Conservation (phyloP, 2,329 filamentous ascomycete genomes). For the Exophiala sp. region DNA sequence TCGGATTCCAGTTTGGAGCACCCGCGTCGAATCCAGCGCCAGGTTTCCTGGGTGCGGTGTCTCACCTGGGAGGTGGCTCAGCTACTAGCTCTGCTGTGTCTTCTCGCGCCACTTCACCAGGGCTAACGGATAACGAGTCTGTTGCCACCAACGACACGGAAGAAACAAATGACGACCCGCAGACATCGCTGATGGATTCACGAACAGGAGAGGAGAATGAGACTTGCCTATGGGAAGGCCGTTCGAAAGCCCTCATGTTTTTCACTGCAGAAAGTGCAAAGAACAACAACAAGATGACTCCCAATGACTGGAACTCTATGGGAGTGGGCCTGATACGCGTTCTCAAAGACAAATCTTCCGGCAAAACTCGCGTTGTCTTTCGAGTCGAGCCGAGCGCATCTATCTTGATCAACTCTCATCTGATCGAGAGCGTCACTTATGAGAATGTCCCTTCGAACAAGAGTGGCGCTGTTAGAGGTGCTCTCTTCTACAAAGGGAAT, state of each 20-base stretch:
- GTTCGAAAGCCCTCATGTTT: constrained; percentile 66
- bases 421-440: constrained; percentile 60
- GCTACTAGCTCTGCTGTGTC: constrained; percentile 36
- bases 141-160: constrained; percentile 42
- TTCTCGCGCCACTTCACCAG: constrained; percentile 47
- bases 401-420: constrained; percentile 66
- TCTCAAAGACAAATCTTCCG: constrained; percentile 68
- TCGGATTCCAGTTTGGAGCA: constrained; percentile 41
- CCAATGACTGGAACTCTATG: constrained; percentile 61
- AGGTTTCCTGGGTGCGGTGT: constrained; percentile 29
- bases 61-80: constrained; percentile 31
- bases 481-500: constrained; percentile 23
- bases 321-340: constrained; percentile 70
- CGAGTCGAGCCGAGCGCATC: constrained; percentile 73
- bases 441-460: constrained; percentile 20
- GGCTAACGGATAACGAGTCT: constrained; percentile 42
- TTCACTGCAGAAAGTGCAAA: constrained; percentile 43
- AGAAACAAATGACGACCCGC: constrained; percentile 55
- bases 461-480: constrained; percentile 26
- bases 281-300: constrained; percentile 35
- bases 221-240: constrained; percentile 64
- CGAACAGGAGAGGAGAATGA: constrained; percentile 71
- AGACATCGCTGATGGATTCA: constrained; percentile 65
- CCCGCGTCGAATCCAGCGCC: constrained; percentile 25
- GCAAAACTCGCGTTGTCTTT: constrained; percentile 64